Evolutionary conservation across 108 stramenopile genomes (phyloP), one percentile per base, ranked within the genome.

Genomic region (Stephanodiscus triporus): DNA sequence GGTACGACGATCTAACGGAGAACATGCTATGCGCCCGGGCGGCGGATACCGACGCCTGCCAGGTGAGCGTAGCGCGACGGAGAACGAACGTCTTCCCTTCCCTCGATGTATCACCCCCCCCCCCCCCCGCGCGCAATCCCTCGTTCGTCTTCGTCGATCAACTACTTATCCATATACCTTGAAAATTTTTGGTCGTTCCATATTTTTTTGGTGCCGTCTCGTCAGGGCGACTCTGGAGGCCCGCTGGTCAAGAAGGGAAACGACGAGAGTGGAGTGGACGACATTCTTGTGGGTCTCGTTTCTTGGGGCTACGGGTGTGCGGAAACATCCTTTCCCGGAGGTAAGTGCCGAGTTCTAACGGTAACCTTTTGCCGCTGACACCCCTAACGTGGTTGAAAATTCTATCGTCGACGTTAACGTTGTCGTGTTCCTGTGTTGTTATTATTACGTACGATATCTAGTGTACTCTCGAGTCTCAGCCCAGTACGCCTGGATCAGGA

Each of bases 401-500:
- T 36, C 36, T 36, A 36, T 36, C 36, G 6, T 4, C 4, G 36
- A 36, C 36, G 36, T 36, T 36, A 4, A 36, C 6, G 4, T 4
- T 36, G 36, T 36, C 36, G n/a, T 34, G 32, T 34, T 34, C 5
- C 40, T 40, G 9, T 9, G 40, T 42, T 42, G 40, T 42, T 54
- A 29, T 13, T 42, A 57, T n/a, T n/a, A 26, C 70, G 27, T 26
- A 40, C 14, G 34, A 60, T 43, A 9, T 22, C 13, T 48, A 65
- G 48, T 50, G 13, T 65, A 48, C 26, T 65, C 85, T 20, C 65
- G 87, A 11, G 65, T 86, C 6, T 71, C 77, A 23, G 58, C 75
- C 37, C 74, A 78, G 47, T 75, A 72, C 43, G 76, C 83, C n/a
- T 90, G 87, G 87, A 76, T 86, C n/a, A 47, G 34, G 42, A 37